Evolutionary conservation across 2,329 filamentous ascomycete genomes (phyloP).

Genomic region (Rutstroemia sydowiana): DNA sequence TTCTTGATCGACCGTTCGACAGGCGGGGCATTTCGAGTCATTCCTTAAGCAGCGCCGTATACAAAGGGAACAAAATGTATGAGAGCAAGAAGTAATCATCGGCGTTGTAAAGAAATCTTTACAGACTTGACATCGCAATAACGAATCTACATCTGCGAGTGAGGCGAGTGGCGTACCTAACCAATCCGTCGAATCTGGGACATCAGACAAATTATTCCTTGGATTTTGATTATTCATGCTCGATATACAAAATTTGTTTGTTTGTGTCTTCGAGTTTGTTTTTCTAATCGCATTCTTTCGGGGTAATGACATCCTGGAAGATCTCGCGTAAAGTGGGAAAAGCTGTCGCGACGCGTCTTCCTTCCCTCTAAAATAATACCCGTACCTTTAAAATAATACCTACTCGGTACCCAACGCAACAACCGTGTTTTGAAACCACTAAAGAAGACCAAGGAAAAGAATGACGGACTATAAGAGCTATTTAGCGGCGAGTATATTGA

Average conservation of each 20-base stretch:
- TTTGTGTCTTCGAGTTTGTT: background rate
- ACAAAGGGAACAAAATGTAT: conserved; percentile 95
- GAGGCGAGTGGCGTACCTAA: conserved; percentile 58
- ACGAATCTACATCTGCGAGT: conserved; percentile 68
- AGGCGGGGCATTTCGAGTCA: conserved; percentile 84
- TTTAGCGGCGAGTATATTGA: conserved; percentile 29
- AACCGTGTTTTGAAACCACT: conserved; percentile 7
- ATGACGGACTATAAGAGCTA: conserved; percentile 31
- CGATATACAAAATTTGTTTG: background rate
- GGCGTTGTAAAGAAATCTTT: conserved; percentile 95
- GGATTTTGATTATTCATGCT: conserved; percentile 10
- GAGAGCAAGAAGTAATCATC: conserved; percentile 88
- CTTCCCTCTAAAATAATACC: no score
- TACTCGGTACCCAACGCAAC: no score
- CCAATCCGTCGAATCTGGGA: conserved; percentile 83
- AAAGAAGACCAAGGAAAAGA: conserved; percentile 11
- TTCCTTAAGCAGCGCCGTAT: conserved; percentile 78
- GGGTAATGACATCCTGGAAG: conserved; percentile 8
- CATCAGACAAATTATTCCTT: conserved; percentile 29
- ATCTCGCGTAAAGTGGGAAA: conserved; percentile 26
- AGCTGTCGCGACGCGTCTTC: conserved; percentile 8
- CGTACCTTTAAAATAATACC: conserved; percentile 6
- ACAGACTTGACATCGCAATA: conserved; percentile 91
- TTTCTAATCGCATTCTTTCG: conserved; percentile 12
- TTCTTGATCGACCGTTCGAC: conserved; percentile 72